Base-by-base conservation (phyloP, 2,329 filamentous ascomycete genomes). In the Trichoderma citrinoviride region DNA sequence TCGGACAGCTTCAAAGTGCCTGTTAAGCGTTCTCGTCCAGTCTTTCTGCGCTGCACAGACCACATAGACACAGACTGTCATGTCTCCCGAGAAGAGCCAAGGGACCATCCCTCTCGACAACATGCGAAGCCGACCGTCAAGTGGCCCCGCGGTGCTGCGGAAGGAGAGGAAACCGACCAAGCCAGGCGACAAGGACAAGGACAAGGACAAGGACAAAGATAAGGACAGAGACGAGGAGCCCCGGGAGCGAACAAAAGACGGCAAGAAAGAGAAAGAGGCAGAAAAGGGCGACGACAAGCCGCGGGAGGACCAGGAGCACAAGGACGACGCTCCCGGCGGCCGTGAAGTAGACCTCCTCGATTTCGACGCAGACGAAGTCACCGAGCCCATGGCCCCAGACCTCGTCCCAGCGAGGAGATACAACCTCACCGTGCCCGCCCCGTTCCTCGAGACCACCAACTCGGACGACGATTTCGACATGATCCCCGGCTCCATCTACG, bases 51-150 rank as follows among this genome's bases (percentile, higher is more conserved):
- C 27, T 8, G n/a, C 52, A 41, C 49, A 37, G 23, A 14, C 21
- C 52, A 61, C 67, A 37, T 37, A 37, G 33, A 37, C 29, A 29
- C 37, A 25, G 23, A 14, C 21, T 49, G 61, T 66, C 19, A 70
- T 69, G 68, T 55, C 67, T 17, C 57, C 64, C 27, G 66, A 68
- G 19, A 66, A 53, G 33, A 58, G 53, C 7, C 61, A 64, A 27
- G 65, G 61, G 15, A 67, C 55, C 25, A 64, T 67, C 29, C 64
- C 44, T 27, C 64, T 68, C 40, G 67, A 68, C 21, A 65, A 69
- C 19, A 68, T 68, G 56, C 66, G 67, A 17, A 65, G 54, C n/a
- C 68, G 66, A 29, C 43, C 50, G 19, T 64, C 64, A 17, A 67
- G 69, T 25, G 68, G 60, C 25, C 64, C 65, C 10, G 67, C 61